A percentile compares a stretch with the other conserved stretches of the same genome.
These are phyloP conservation scores for Pseudocercospora vitis DNA, from an alignment of 2,329 filamentous ascomycete species.

Conservation along the genomic window DNA sequence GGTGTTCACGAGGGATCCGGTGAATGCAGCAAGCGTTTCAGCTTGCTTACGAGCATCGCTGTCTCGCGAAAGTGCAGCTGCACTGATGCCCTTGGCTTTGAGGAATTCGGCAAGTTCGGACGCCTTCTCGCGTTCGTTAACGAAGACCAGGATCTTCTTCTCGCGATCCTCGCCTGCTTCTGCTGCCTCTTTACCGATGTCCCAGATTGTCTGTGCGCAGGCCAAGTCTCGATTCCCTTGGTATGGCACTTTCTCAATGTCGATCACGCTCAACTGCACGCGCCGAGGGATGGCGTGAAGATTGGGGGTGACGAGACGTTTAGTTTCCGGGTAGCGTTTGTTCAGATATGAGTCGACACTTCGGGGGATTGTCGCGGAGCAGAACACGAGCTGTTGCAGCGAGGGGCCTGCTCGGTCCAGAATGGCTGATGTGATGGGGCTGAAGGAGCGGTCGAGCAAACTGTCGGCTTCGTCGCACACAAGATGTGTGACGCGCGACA, in stretches of 20 bases:
- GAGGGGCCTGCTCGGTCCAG: constrained; percentile 80
- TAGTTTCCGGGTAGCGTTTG: constrained; percentile 77
- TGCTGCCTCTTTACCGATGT: constrained; percentile 75
- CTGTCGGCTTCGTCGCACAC: constrained; percentile 96
- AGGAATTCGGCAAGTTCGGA: constrained; percentile 79
- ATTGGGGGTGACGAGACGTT: constrained; percentile 88
- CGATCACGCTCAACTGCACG: constrained; percentile 89
- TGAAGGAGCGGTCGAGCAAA: constrained; percentile 89
- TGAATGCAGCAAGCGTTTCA: constrained; percentile 77
- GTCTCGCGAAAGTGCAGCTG: constrained; percentile 80
- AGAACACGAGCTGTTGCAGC: constrained; percentile 82
- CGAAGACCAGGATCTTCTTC: constrained; percentile 90
- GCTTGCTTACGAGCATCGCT: constrained; percentile 74
- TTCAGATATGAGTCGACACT: constrained; percentile 84
- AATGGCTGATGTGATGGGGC: constrained; percentile 76
- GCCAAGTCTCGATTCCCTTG: constrained; percentile 89
- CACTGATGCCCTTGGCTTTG: constrained; percentile 80
- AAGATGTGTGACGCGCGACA: constrained; percentile 86
- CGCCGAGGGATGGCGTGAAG: constrained; percentile 92
- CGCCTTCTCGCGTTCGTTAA: constrained; percentile 92
- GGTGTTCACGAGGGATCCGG: constrained; percentile 35
- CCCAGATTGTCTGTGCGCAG: constrained; percentile 92
- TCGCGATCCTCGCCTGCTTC: constrained; percentile 61
- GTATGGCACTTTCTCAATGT: constrained; percentile 90
- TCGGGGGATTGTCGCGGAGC: constrained; percentile 92